phyloP scores from a whole-genome alignment of 768 basidiomycete genomes.

The Lepiota brunneoincarnata region DNA sequence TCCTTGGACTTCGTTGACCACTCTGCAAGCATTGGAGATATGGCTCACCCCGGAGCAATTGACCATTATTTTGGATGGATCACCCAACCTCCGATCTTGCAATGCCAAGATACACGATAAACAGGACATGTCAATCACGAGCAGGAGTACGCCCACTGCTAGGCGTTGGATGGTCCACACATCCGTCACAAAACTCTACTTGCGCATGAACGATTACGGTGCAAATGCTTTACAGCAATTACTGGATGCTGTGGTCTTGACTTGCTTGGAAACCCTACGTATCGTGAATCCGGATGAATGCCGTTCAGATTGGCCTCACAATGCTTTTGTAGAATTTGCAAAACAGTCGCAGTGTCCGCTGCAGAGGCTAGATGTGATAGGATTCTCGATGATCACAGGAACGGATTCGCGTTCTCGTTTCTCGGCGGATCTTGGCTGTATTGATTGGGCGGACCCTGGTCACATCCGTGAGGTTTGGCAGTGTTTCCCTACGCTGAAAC shows the following conservation, averaged over 20 bases:
- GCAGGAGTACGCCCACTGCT: neutral
- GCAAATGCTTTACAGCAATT: neutral
- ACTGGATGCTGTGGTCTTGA: neutral
- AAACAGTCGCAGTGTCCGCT: neutral
- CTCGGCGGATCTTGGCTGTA: no score
- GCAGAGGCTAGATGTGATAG: neutral
- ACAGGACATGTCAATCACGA: neutral
- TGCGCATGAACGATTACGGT: neutral
- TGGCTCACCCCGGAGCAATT: constrained; percentile 6
- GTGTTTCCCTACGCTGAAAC: no score
- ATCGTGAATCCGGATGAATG: neutral
- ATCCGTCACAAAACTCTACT: neutral
- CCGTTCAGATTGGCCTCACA: constrained; percentile 7
- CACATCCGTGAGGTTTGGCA: no score
- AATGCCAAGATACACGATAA: constrained; percentile 2
- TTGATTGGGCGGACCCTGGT: no score
- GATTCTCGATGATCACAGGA: neutral
- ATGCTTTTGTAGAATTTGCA: neutral
- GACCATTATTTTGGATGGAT: constrained; percentile 1
- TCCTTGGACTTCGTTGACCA: constrained; percentile 5
- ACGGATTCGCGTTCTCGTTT: neutral
- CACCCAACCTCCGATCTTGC: constrained; percentile 1
- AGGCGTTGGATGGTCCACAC: neutral
- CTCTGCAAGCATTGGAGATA: neutral
- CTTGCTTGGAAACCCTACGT: neutral